Base-by-base conservation (phyloP, 1,284 basidiomycete genomes). In the Marasmius oreades region DNA sequence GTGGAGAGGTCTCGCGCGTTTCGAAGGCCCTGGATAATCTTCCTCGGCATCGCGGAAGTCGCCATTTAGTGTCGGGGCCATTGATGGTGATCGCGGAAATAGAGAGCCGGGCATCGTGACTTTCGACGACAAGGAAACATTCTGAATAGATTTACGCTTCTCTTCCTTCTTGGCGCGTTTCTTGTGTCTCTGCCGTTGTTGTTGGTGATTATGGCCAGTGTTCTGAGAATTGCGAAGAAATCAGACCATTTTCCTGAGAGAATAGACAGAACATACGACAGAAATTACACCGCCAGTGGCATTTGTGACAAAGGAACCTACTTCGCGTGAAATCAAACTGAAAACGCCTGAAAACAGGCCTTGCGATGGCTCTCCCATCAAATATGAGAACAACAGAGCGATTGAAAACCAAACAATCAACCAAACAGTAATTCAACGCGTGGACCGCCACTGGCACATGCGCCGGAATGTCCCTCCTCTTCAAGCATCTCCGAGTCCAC, bases 401-500 rank as follows among this genome's bases (percentile, higher is more conserved):
- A 50, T 31, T 42, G 28, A 50, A 50, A 31, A 12, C 28, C 47
- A 50, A 50, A 50, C 47, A 50, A 50, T 11, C 47, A 42, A 42
- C 45, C 47, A 50, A 50, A 50, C 47, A 50, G 10, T 16, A 26
- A 12, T 3, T 18, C 44, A n/a, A 18, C 20, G 8, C 28, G 26
- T 26, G 26, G n/a, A 33, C 20, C 28, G 26, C 47, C 28, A 31
- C 18, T 11, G 26, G 11, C 47, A n/a, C 11, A 16, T 18, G 8
- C 46, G 12, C 18, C 11, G 7, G 26, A 14, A 80, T 79, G 78
- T 73, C 77, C 24, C 67, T 71, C 59, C 83, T 75, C 72, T 96
- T 89, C 76, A 86, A 83, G 64, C 80, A 93, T 66, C 79, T 96
- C 44, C 84, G 93, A 20, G 76, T 94, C 34, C 92, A 94, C 70